Conservation (phyloP, 768 basidiomycete genomes). For the Auricularia cornea region DNA sequence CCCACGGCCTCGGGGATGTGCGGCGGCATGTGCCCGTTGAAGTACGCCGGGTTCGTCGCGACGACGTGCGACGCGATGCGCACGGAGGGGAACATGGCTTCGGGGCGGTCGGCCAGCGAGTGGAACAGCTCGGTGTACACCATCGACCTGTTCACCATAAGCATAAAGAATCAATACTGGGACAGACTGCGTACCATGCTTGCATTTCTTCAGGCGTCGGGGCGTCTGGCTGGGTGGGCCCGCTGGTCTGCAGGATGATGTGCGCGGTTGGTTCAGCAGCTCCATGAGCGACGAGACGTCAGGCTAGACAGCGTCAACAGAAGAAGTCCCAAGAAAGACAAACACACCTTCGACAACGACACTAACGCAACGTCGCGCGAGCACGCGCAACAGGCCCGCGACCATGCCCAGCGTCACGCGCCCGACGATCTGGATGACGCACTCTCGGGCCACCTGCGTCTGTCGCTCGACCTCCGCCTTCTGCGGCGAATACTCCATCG, state of each 20-base stretch:
- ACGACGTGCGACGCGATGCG: slow-evolving; percentile 44
- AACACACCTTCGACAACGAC: slow-evolving; percentile 70
- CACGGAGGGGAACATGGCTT: slow-evolving; percentile 83
- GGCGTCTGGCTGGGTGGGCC: slow-evolving; percentile 45
- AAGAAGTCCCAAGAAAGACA: neutral
- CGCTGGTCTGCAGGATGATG: slow-evolving; percentile 45
- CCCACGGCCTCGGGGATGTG: slow-evolving; percentile 54
- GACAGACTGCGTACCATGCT: slow-evolving; percentile 49
- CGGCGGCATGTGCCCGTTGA: slow-evolving; percentile 30
- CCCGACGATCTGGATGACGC: slow-evolving; percentile 80
- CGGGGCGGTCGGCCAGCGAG: slow-evolving; percentile 65
- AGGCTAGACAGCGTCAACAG: slow-evolving; percentile 43
- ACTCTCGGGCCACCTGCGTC: slow-evolving; percentile 80
- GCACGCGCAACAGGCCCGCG: slow-evolving; percentile 74
- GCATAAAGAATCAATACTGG: slow-evolving; percentile 9
- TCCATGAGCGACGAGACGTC: slow-evolving; percentile 86
- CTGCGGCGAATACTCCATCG: slow-evolving; percentile 50
- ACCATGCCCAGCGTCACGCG: slow-evolving; percentile 75
- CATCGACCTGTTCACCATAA: slow-evolving; percentile 50
- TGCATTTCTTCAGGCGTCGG: slow-evolving; percentile 68
- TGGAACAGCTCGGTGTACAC: slow-evolving; percentile 86
- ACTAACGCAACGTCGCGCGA: slow-evolving; percentile 66
- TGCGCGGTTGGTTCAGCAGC: slow-evolving; percentile 90
- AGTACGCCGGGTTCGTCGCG: slow-evolving; percentile 18
- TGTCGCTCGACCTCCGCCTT: slow-evolving; percentile 70